Base-by-base conservation (phyloP, 176 grass and related monocot species). In the Olyra latifolia region DNA sequence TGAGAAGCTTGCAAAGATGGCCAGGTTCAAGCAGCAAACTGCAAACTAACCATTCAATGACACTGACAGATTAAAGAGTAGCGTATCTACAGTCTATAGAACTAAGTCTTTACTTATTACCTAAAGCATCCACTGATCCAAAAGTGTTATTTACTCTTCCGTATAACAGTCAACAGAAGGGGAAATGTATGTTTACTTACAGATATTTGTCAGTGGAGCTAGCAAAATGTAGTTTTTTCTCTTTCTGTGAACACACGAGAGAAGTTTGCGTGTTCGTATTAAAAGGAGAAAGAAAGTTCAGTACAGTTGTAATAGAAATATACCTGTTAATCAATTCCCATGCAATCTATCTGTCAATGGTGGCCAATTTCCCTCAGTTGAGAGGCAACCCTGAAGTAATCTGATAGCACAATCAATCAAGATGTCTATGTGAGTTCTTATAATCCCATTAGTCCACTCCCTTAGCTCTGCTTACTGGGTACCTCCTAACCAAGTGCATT, bases 1-100 rank as follows among this genome's bases (percentile, higher is more conserved):
- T 49, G 94, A 91, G 76, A 92, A 78, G 73, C 89, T 97, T 8
- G 86, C 94, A 19, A 88, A 60, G 20, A 76, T 86, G 85, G 82
- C 91, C 39, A 86, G 82, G 80, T 94, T 94, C 82, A 94, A 88
- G 63, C 74, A 88, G 77, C 82, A 88, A 7, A 76, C 29, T 72
- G 74, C 68, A 77, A 91, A 29, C 69, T 91, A 91, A 86, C 69
- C 59, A 73, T 74, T 74, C 40, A 39, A 67, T 59, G 40, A 27
- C 12, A 65, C 59, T 67, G 27, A 67, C 16, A 86, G 69, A 67
- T 25, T 79, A 73, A 24, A 46, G 11, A 63, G 71, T 71, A 85
- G 46, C 56, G 71, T 63, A 66, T 19, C 16, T 11, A 75, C 64
- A 62, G 22, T 12, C 59, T 72, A 65, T 28, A 79, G 30, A 79